Evolutionary conservation across 2,329 filamentous ascomycete genomes (phyloP), one percentile per base, ranked within the genome.

Genomic region (Teratosphaeria destructans): DNA sequence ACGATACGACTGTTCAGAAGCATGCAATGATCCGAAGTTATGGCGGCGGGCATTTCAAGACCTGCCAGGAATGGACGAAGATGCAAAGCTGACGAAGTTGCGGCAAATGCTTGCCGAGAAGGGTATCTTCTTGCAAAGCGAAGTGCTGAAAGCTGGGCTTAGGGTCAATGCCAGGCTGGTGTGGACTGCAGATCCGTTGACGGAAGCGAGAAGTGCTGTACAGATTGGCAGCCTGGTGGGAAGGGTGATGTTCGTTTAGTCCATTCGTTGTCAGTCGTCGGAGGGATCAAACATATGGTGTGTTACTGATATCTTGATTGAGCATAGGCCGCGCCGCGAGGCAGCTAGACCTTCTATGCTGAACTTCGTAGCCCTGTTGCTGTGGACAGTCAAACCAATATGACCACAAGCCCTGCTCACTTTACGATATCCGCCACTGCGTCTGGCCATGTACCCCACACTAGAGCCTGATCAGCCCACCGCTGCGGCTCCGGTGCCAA

Each of bases 391-490:
- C 23, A 54, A 35, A 54, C n/a, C n/a, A 23, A 49, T 10, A 49
- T 49, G 37, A 27, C 29, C 29, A 32, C 29, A 7, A 32, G 37
- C 8, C 37, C 37, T 14, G n/a, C 43, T 43, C 35, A 59, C 27
- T 37, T 56, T 19, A 93, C 81, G 64, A 95, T 73, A 58, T 90
- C 91, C 58, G 92, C 85, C 61, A 88, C 86, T 56, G 89, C 87
- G 70, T 95, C 91, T 1, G 93, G 93, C 88, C 90, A 96, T 60
- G 79, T 84, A 43, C 90, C 91, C 85, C 89, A 88, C 19, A 97
- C 79, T 68, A 97, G 78, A 5, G 93, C 91, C 69, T 86, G 81
- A 65, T 88, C 84, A 0, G 90, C 90, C 61, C 96, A 80, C 60
- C 88, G 82, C 2, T 91, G 91, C 57, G 88, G 89, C 62, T 96